Percentiles rank a stretch among this genome's conserved stretches.
Conservation (phyloP, 768 basidiomycete species). For the Russula brevipes region DNA sequence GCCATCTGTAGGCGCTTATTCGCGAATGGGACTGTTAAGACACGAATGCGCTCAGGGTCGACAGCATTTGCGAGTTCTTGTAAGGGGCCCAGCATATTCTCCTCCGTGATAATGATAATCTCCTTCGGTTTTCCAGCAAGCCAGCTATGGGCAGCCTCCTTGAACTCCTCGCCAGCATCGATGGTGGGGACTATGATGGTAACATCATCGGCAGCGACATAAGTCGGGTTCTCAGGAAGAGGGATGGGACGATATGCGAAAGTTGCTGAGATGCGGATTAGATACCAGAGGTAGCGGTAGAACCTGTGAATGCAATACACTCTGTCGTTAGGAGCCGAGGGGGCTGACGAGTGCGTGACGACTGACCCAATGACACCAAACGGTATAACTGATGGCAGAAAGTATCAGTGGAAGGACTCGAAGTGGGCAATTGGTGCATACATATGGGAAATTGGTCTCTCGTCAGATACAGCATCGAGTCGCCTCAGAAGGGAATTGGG, state of each 20-base stretch:
- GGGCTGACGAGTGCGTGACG: neutral
- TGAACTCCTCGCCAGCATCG: constrained; percentile 93
- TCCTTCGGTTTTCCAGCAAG: constrained; percentile 88
- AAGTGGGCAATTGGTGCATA: constrained; percentile 40
- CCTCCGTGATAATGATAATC: constrained; percentile 72
- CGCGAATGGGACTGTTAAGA: constrained; percentile 86
- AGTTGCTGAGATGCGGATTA: constrained; percentile 77
- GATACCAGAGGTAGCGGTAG: constrained; percentile 91
- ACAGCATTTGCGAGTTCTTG: constrained; percentile 87
- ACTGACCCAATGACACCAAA: constrained; percentile 81
- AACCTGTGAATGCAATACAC: constrained; percentile 45
- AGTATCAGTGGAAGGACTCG: neutral
- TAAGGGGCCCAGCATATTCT: constrained; percentile 84
- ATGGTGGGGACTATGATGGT: constrained; percentile 96
- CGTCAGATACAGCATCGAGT: constrained; percentile 77
- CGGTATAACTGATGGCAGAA: constrained; percentile 62
- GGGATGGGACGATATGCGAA: constrained; percentile 84
- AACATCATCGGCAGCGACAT: constrained; percentile 86
- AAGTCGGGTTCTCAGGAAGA: constrained; percentile 85
- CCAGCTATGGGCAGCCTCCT: constrained; percentile 89
- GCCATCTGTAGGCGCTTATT: constrained; percentile 94
- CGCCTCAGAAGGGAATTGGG: neutral
- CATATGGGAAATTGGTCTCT: constrained; percentile 89
- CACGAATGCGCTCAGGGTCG: constrained; percentile 77
- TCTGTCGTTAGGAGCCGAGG: neutral